phyloP scores from a whole-genome alignment of 1,284 basidiomycete genomes.

The Cryptococcus floricola region DNA sequence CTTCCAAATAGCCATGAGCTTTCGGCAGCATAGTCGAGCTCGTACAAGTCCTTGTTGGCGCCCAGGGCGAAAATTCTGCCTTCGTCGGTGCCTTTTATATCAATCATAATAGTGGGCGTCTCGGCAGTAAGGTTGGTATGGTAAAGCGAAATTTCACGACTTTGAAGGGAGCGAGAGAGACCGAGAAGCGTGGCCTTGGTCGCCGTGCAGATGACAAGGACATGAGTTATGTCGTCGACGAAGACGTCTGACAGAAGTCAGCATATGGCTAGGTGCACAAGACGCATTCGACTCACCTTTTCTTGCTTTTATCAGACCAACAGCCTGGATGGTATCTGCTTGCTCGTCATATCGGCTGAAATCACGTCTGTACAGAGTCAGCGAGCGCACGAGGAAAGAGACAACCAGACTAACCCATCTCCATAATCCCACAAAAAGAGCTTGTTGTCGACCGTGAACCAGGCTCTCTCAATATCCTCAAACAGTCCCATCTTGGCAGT shows the following conservation, averaged over 20 bases:
- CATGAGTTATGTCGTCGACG: conserved; percentile 82
- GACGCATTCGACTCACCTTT: conserved; percentile 21
- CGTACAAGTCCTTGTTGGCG: conserved; percentile 83
- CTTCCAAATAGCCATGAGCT: conserved; percentile 75
- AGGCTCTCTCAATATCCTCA: conserved; percentile 88
- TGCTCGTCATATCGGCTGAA: conserved; percentile 76
- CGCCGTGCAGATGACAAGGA: conserved; percentile 88
- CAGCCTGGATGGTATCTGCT: conserved; percentile 82
- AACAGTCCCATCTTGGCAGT: conserved; percentile 73
- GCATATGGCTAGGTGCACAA: neutral
- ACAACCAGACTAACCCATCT: conserved; percentile 63
- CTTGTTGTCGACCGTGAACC: conserved; percentile 92
- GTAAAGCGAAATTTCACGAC: conserved; percentile 79
- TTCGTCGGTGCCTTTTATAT: conserved; percentile 70
- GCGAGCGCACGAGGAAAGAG: neutral
- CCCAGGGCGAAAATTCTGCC: conserved; percentile 92
- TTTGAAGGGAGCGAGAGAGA: conserved; percentile 56
- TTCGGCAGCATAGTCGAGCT: conserved; percentile 84
- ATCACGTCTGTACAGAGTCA: conserved; percentile 27
- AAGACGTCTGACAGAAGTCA: conserved; percentile 61
- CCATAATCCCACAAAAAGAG: conserved; percentile 96
- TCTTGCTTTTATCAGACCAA: conserved; percentile 70
- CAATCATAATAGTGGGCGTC: conserved; percentile 68
- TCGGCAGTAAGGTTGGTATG: conserved; percentile 81
- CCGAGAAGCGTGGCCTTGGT: conserved; percentile 81